These are phyloP conservation scores for Nannizziopsis arthrosporioides DNA, from an alignment of 2,329 filamentous ascomycete species.

Conservation along the genomic window DNA sequence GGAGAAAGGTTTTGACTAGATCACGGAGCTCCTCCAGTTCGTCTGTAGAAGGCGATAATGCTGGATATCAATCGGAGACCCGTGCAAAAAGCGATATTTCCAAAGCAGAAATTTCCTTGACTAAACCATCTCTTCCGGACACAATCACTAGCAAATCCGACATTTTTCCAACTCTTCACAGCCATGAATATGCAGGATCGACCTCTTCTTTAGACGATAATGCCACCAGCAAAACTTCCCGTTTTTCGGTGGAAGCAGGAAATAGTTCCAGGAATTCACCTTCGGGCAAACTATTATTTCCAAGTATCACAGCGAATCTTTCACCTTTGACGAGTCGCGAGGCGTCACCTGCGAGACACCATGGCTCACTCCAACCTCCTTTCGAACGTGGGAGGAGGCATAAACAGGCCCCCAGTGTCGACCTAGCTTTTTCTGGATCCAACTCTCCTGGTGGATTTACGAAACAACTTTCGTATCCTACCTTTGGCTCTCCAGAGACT, in stretches of 20 bases:
- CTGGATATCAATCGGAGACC: constrained; percentile 10
- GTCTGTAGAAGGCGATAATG: constrained; percentile 37
- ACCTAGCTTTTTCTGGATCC: neutral
- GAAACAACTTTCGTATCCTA: neutral
- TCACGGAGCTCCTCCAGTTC: constrained; percentile 45
- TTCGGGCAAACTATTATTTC: constrained; percentile 28
- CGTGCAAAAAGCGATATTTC: neutral
- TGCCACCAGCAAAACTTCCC: neutral
- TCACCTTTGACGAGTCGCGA: constrained; percentile 53
- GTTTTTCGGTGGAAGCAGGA: constrained; percentile 5
- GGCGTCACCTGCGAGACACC: constrained; percentile 42
- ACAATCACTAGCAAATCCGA: neutral
- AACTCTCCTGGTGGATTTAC: neutral
- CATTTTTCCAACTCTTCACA: neutral
- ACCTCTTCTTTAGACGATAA: constrained; percentile 6
- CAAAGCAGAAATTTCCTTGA: neutral
- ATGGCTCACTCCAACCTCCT: constrained; percentile 12
- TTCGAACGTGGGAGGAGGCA: neutral
- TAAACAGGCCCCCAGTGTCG: neutral
- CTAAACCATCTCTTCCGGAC: constrained; percentile 8
- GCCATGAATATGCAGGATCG: constrained; percentile 6
- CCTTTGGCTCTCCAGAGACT: neutral
- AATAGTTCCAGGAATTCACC: neutral
- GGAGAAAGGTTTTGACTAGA: constrained; percentile 42
- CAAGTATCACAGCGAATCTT: constrained; percentile 50